Percentiles rank a stretch among this genome's conserved stretches.
phyloP scores from a whole-genome alignment of 2,329 filamentous ascomycete species.

The Magnaporthiopsis rhizophila region DNA sequence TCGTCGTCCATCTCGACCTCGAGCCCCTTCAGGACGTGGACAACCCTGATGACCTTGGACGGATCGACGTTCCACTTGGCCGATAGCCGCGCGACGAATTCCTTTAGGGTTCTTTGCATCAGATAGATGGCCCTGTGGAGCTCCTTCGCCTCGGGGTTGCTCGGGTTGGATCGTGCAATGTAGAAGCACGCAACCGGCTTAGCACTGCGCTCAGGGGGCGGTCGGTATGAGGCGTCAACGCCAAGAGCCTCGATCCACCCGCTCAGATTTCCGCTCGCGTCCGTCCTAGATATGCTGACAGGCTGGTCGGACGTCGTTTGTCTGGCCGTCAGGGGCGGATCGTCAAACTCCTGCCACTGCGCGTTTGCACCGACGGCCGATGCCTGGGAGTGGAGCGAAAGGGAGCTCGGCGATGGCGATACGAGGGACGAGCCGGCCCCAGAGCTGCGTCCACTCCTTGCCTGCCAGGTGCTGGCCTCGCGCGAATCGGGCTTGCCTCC shows the following conservation, averaged over 20 bases:
- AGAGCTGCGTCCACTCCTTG: slow-evolving; percentile 46
- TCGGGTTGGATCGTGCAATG: slow-evolving; percentile 49
- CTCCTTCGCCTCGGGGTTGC: slow-evolving; percentile 43
- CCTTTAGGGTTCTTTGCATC: slow-evolving; percentile 63
- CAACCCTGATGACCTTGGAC: slow-evolving; percentile 58
- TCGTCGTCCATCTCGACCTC: slow-evolving; percentile 88
- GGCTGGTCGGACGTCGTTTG: slow-evolving; percentile 44
- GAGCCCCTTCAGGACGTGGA: slow-evolving; percentile 68
- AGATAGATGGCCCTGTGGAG: slow-evolving; percentile 84
- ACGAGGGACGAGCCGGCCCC: slow-evolving; percentile 54
- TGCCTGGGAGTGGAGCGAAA: slow-evolving; percentile 52
- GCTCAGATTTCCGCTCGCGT: slow-evolving; percentile 57
- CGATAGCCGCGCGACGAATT: slow-evolving; percentile 66
- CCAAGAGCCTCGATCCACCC: slow-evolving; percentile 88
- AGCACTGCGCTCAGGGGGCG: slow-evolving; percentile 61
- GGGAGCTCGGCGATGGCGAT: slow-evolving; percentile 58
- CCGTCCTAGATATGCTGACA: slow-evolving; percentile 42
- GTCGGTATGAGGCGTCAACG: slow-evolving; percentile 78
- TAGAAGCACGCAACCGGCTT: slow-evolving; percentile 87
- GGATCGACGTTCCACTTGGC: slow-evolving; percentile 76
- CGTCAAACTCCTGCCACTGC: slow-evolving; percentile 51
- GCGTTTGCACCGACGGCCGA: slow-evolving; percentile 32
- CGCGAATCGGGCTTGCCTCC: slow-evolving; percentile 39
- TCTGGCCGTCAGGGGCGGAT: slow-evolving; percentile 29
- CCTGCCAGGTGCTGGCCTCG: slow-evolving; percentile 42